Percentiles rank a stretch among this genome's conserved stretches.
phyloP scores from a whole-genome alignment of 495 filamentous ascomycete genomes.

The Penicillium riverlandense region DNA sequence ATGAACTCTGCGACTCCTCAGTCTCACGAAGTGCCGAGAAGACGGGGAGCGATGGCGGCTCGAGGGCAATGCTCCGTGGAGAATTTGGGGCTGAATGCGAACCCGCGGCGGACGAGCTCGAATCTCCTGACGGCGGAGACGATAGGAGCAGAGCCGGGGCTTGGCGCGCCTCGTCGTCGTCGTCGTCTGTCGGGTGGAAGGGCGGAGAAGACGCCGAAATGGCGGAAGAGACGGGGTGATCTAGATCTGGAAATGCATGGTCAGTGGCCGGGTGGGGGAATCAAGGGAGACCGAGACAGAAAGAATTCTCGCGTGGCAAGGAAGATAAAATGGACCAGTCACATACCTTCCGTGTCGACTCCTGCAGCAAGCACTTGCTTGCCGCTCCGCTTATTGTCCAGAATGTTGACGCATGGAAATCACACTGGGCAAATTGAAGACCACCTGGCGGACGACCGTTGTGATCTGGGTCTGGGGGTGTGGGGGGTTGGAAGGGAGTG shows the following conservation, averaged over 20 bases:
- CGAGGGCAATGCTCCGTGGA: slow-evolving; percentile 23
- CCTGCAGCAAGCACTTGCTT: slow-evolving; percentile 50
- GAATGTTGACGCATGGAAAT: slow-evolving; percentile 48
- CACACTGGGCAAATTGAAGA: slow-evolving; percentile 17
- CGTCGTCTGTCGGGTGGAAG: slow-evolving; percentile 20
- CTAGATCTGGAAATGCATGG: slow-evolving; percentile 25
- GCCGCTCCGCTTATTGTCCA: slow-evolving; percentile 46
- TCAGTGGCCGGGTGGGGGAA: no score
- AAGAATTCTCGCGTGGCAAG: slow-evolving; percentile 10
- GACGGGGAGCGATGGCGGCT: slow-evolving; percentile 28
- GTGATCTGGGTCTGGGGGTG: slow-evolving; percentile 8
- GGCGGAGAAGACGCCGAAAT: slow-evolving; percentile 33
- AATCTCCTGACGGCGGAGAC: slow-evolving; percentile 31
- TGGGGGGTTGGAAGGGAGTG: no score
- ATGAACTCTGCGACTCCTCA: slow-evolving; percentile 33
- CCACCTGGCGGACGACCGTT: slow-evolving; percentile 20
- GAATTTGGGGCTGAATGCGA: slow-evolving; percentile 26
- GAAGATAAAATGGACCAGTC: slow-evolving; percentile 6
- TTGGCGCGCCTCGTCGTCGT: slow-evolving; percentile 27
- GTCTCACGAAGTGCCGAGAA: slow-evolving; percentile 23
- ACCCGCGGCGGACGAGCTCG: slow-evolving; percentile 29
- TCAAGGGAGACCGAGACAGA: no score
- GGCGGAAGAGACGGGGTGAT: slow-evolving; percentile 34
- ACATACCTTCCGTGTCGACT: slow-evolving; percentile 47
- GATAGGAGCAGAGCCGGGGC: slow-evolving; percentile 24